These are phyloP conservation scores for Cardamine resedifolia DNA, from an alignment of 345 rosid species.

Conservation along the genomic window DNA sequence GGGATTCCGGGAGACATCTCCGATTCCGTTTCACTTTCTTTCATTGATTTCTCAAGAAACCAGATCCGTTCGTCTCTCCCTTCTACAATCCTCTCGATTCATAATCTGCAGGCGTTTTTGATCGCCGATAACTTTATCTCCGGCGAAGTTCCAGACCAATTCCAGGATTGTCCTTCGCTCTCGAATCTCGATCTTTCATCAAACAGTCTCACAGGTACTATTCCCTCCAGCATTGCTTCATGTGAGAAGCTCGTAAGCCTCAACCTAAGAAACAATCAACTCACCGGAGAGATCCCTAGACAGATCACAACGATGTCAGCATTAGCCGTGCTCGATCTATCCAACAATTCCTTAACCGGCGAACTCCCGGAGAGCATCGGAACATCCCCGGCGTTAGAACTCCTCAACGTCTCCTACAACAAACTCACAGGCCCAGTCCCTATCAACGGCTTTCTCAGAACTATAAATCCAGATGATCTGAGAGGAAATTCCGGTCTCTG, in stretches of 20 bases:
- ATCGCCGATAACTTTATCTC: conserved; percentile 58
- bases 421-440: conserved; percentile 83
- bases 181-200: conserved; percentile 79
- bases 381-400: conserved; percentile 74
- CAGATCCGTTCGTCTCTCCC: conserved; percentile 63
- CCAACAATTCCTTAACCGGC: conserved; percentile 77
- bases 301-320: conserved; percentile 74
- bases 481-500: conserved; percentile 77
- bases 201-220: conserved; percentile 64
- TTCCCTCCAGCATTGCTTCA: conserved; percentile 85
- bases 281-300: conserved; percentile 71
- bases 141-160: conserved; percentile 87
- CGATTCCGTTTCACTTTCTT: conserved; percentile 72
- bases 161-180: conserved; percentile 92
- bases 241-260: conserved; percentile 71
- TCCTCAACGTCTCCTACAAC: conserved; percentile 81
- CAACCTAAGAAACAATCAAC: conserved; percentile 62
- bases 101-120: conserved; percentile 65
- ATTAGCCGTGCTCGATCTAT: conserved; percentile 81
- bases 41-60: conserved; percentile 78
- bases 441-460: conserved; percentile 64
- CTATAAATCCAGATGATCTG: conserved; percentile 76
- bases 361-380: conserved; percentile 77
- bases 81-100: conserved; percentile 74
- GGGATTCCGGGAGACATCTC: conserved; percentile 69